Evolutionary conservation across 2,329 filamentous ascomycete species (phyloP), one percentile per base, ranked within the genome.

Genomic region (Coniochaeta ligniaria): DNA sequence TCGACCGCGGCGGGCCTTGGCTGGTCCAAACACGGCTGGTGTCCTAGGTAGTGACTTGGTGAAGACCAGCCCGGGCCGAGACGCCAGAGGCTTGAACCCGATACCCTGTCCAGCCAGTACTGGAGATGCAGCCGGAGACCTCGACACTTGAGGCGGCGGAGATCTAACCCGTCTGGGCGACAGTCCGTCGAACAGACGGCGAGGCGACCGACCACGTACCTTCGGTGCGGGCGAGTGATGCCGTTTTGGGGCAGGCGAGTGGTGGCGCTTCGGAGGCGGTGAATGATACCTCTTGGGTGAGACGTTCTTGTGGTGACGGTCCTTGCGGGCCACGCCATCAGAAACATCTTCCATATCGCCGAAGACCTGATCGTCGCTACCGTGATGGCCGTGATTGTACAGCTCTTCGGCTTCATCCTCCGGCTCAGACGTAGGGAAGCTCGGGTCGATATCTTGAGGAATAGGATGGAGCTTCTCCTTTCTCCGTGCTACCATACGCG

Each of bases 371-470:
- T 87, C 84, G 41, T 91, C 89, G 67, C 87, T 91, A 22, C 87
- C 85, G 59, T 86, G 79, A 68, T 72, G 85, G 61, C 70, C 78
- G 67, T 73, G 77, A 73, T 73, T 86, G 76, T 70, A 87, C 73
- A 73, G 83, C 59, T 91, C 87, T 45, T 91, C 86, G 55, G 91
- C 90, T 31, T 94, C 88, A 66, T 92, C 87, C 66, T 99, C 95
- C 0, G 89, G 90, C 67, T 98, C 95, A 0, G 93, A 96, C 0
- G 92, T 93, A 0, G 95, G 95, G 72, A 99, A 99, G 70, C 93
- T 97, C 1, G 95, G 95, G 70, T 99, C 95, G 62, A 97, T 96
- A 67, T 98, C 95, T 71, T 98, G 95, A n/a, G 95, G 94, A 33
- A 94, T 91, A 33, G 85, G 72, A 64, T 89, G 87, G 63, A 93